Base-by-base conservation (phyloP, 2,329 filamentous ascomycete genomes). In the Colletotrichum salicis region DNA sequence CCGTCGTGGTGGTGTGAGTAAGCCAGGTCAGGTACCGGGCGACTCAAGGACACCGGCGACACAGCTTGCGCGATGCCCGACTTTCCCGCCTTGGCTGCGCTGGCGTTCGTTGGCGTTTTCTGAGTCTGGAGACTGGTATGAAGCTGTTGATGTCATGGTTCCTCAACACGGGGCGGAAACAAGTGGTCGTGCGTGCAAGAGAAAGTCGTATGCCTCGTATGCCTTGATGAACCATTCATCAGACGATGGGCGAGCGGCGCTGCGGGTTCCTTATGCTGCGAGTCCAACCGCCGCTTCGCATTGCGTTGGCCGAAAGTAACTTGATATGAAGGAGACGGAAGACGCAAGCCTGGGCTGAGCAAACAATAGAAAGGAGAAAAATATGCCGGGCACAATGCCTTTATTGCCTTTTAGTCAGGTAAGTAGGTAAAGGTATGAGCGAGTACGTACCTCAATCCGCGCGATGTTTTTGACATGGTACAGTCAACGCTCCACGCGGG, bases 1-100 rank as follows among this genome's bases (percentile, higher is more conserved):
- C 3, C 19, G 19, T 8, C 27, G 13, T 22, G 64, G 24, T 62
- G 51, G 37, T 68, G 67, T 67, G 68, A 67, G 37, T 57, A 59
- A 69, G 67, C 41, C 54, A 31, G 15, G 54, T 15, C 48, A 69
- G 41, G 54, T 29, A 69, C 67, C 64, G 48, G 45, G 29, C 33
- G 56, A 12, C 27, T 10, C 4, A 33, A 8, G 29, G n/a, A 19
- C 41, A 29, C 45, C 24, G 45, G 45, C 56, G 19, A 13, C 5
- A 29, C 13, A n/a, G 7, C 6, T 19, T 19, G 54, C 15, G 29
- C 54, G 54, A 57, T 31, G 37, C 37, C 24, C 37, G 58, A 19
- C 37, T 24, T n/a, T 60, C 37, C 58, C 22, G 51, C 24, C 33
- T 24, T 27, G 51, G 10, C 24, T 55, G 33, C 35, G 33, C 33